A percentile compares a stretch with the other conserved stretches of the same genome.
Evolutionary conservation across 176 grass and related monocot species (phyloP).

Genomic region (Bolboschoenus planiculmis): DNA sequence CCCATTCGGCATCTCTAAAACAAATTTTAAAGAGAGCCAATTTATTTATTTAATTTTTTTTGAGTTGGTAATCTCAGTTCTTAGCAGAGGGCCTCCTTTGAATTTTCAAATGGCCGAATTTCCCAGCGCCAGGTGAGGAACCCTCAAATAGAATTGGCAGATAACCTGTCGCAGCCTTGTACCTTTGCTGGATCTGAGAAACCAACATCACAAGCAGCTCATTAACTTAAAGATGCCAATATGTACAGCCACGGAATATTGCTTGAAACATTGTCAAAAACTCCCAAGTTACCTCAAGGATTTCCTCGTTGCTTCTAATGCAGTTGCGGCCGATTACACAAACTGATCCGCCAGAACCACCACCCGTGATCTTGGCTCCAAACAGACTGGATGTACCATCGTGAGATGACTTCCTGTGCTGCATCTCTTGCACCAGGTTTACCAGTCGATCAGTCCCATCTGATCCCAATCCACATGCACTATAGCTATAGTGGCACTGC

Average conservation of each 20-base stretch:
- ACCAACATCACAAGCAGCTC: background rate
- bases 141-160: slow-evolving; percentile 74
- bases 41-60: slow-evolving; percentile 10
- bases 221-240: background rate
- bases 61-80: background rate
- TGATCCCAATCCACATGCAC: slow-evolving; percentile 78
- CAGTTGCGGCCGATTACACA: slow-evolving; percentile 78
- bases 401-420: slow-evolving; percentile 55
- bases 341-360: slow-evolving; percentile 77
- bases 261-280: background rate
- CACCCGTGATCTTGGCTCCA: slow-evolving; percentile 88
- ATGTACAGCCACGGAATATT: background rate
- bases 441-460: slow-evolving; percentile 83
- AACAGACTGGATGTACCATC: slow-evolving; percentile 45
- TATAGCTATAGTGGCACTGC: slow-evolving; percentile 96
- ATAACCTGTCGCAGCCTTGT: slow-evolving; percentile 83
- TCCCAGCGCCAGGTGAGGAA: slow-evolving; percentile 74
- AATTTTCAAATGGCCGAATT: slow-evolving; percentile 85
- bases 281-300: slow-evolving; percentile 49
- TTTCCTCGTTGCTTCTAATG: slow-evolving; percentile 73
- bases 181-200: slow-evolving; percentile 90
- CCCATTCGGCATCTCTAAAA: background rate
- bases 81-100: slow-evolving; percentile 11
- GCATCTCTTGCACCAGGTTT: slow-evolving; percentile 86
- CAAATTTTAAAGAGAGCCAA: background rate